Evolutionary conservation across 2,329 filamentous ascomycete species (phyloP), one percentile per base, ranked within the genome.

Genomic region (Septoria linicola): DNA sequence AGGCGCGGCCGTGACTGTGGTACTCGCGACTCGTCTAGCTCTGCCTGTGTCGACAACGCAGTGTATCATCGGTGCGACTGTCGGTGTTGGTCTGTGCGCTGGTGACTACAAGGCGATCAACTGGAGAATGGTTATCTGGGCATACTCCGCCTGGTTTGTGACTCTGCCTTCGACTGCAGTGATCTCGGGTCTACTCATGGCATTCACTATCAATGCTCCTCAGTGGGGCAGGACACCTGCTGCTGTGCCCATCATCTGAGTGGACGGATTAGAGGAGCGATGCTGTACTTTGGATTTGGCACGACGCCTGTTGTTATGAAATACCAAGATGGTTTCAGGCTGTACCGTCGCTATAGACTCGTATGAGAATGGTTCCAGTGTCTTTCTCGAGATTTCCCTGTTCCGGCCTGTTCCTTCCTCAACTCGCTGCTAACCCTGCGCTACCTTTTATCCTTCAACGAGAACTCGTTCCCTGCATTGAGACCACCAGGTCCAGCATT

Each of bases 41-140:
- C 76, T 85, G 2, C 82, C 82, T 2, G 75, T 84, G 17, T 83
- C 80, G 2, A 84, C 82, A 1, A 83, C 82, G 0, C 80, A 83
- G 68, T 84, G 81, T 63, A 80, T 82, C 58, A 80, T 76, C 42
- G 80, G 80, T 31, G 76, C 79, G 32, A 80, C 79, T n/a, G 79
- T 83, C 36, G 80, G 80, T 52, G 80, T 83, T 41, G 80, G 79
- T 50, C 74, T 83, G n/a, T 81, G 78, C 66, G 79, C 77, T 36
- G 78, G 78, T 20, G 75, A 77, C 42, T 76, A 75, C 71, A 71
- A 73, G 23, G 76, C 79, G 25, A 79, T 83, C 59, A 83, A 83
- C 69, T 83, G 80, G 79, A 73, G 79, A 43, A 80, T 81, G 76
- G 75, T 82, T 4, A 73, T 66, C 1, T 82, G 77, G 76, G 80